Conservation (phyloP, 129 eudicot genomes). For the Flaveria linearis region DNA sequence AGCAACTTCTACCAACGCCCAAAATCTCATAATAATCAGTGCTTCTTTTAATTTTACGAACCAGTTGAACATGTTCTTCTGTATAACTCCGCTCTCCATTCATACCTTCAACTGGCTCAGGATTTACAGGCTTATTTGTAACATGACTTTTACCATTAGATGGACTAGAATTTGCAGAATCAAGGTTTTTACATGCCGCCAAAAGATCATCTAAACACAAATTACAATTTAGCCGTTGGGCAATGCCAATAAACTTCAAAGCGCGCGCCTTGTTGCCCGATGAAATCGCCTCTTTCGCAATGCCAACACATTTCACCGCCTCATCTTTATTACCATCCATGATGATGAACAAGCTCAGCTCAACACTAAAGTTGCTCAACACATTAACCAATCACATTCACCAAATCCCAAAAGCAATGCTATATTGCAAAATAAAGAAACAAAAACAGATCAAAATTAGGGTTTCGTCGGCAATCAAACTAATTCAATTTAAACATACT, state of each 20-base stretch:
- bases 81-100: constrained; percentile 68
- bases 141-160: constrained; percentile 45
- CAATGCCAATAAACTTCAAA: constrained; percentile 74
- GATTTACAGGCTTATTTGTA: constrained; percentile 24
- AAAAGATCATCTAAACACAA: constrained; percentile 70
- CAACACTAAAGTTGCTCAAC: constrained; percentile 30
- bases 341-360: constrained; percentile 34
- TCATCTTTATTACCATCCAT: constrained; percentile 98
- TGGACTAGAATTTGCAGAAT: constrained; percentile 46
- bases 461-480: constrained; percentile 23
- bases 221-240: constrained; percentile 61
- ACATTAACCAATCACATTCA: constrained; percentile 23
- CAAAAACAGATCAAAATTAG: constrained; percentile 1
- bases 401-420: constrained; percentile 15
- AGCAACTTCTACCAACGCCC: constrained; percentile 70
- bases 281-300: constrained; percentile 86
- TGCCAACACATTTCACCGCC: constrained; percentile 70
- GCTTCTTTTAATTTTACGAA: constrained; percentile 62
- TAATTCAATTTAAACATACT: neutral
- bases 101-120: constrained; percentile 25
- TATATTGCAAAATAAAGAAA: neutral
- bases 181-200: constrained; percentile 64
- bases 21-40: constrained; percentile 79
- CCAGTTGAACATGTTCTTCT: constrained; percentile 74
- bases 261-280: constrained; percentile 77